Base-by-base conservation (phyloP, 768 basidiomycete species). In the Auriculariales sp. region DNA sequence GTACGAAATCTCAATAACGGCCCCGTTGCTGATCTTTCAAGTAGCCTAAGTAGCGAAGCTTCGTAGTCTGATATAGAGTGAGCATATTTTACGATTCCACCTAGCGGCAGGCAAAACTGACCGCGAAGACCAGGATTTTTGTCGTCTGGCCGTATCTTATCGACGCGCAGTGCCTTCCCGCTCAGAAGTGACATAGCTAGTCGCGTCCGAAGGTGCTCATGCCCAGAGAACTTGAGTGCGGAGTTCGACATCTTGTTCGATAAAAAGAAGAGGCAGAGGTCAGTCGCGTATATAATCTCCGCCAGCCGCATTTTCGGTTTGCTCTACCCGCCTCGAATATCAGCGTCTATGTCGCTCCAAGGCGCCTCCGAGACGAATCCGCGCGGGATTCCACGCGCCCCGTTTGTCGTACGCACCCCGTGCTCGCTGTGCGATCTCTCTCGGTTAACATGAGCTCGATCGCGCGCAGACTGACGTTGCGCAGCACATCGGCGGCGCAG, bases 51-150 rank as follows among this genome's bases (percentile, higher is more conserved):
- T 24, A 97, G 71, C 59, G 86, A 92, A 45, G 94, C 79, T 69
- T 99, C 95, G 64, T 82, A 94, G 64, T 98, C 93, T 89, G 57
- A 9, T 14, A 33, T 7, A 30, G 1, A 29, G 27, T 45, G 17
- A 49, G 28, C 10, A 32, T 27, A 14, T 29, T 15, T 28, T 50
- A 24, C 3, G 44, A 3, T 32, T 30, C 25, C 35, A 6, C 25
- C 5, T 7, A 30, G 24, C 12, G 9, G 24, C 11, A 42, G 17
- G 19, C 5, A 30, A 14, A n/a, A 31, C 30, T n/a, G 19, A 90
- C 89, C 90, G 75, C 80, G 70, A n/a, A 99, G 66, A 62, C 95
- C 95, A 24, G 94, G 93, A 62, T 98, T 85, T 58, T 91, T 91
- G 66, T 97, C 92, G 28, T 90, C 80, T 1, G 87, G 70, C 25